These are phyloP conservation scores for Pseudogymnoascus sp. DNA, from an alignment of 2,329 filamentous ascomycete species.

Conservation along the genomic window DNA sequence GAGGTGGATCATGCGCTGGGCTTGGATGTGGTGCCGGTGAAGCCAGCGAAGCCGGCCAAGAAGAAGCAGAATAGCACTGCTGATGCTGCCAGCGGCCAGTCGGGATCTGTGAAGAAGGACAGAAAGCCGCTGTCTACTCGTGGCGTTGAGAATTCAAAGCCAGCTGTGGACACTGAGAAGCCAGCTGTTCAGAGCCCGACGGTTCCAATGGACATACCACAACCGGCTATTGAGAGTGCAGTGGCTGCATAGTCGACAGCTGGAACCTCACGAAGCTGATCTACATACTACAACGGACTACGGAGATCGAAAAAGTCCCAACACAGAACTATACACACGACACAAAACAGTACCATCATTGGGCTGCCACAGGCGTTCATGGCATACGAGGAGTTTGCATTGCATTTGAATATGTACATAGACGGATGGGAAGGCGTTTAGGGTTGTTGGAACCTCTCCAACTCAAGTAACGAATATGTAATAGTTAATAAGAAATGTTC, in stretches of 20 bases:
- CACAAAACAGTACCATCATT: not conserved
- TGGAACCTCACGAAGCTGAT: not conserved
- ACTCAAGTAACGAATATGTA: not conserved
- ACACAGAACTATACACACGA: not conserved
- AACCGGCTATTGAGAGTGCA: not conserved
- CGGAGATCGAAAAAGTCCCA: not conserved
- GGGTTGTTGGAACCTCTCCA: not conserved
- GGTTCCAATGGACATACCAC: not conserved
- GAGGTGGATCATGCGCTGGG: conserved; percentile 46
- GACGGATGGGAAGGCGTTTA: not conserved
- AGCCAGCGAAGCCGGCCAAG: conserved; percentile 25
- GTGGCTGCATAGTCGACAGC: not conserved
- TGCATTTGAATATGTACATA: not conserved
- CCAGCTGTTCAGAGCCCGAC: not conserved
- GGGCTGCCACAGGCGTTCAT: not conserved
- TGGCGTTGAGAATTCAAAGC: conserved; percentile 8
- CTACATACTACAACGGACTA: not conserved
- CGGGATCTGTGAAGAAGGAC: conserved; percentile 5
- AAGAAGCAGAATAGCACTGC: conserved; percentile 30
- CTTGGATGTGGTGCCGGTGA: conserved; percentile 14
- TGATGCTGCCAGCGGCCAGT: conserved; percentile 13
- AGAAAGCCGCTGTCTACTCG: conserved; percentile 11
- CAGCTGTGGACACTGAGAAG: not conserved
- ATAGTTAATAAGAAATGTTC: not conserved
- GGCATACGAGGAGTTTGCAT: not conserved